Evolutionary conservation across 192 early-diverging fungal genomes (phyloP), one percentile per base, ranked within the genome.

Genomic region (Coemansia asiatica): DNA sequence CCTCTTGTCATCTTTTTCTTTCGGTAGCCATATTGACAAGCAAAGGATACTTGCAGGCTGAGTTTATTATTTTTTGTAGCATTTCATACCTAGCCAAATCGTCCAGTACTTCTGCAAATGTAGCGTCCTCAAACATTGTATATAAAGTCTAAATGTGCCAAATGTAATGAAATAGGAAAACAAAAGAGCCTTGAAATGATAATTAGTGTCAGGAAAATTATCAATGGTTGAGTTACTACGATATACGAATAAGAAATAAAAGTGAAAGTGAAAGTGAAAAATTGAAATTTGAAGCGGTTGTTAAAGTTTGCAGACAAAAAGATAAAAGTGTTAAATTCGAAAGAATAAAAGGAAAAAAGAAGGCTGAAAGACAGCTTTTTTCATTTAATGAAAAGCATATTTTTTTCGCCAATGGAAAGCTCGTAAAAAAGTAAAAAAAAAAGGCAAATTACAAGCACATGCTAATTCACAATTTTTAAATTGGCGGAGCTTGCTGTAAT

Each of bases 101-200:
- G 81, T 95, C 92, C 26, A 96, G 81, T 46, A 94, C 89, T 64
- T 94, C 88, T 66, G 88, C 79, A 77, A 96, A 92, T 23, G 89
- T 82, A 31, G 84, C 85, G 67, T 82, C 86, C 29, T 83, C 76
- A 61, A 88, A 86, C 56, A 87, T 85, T 78, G 76, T n/a, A 50
- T 1, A 19, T 50, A 19, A 2, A n/a, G n/a, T 50, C 48, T 50
- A 7, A 19, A 19, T 13, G 21, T 47, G 19, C 23, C 48, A n/a
- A 8, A 19, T 50, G 16, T 7, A 23, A 1, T 19, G 48, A 8
- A n/a, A 33, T 33, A 33, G 31, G 3, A 8, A 33, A 33, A 33
- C 31, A 33, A 33, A 8, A 6, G 31, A 33, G 31, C 8, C 31
- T 33, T 33, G 31, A 3, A 33, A 33, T 33, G 31, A 33, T 33